Percentiles rank a stretch among this genome's conserved stretches.
Conservation (phyloP, 1,284 basidiomycete species). For the Cutaneotrichosporon cavernicola region DNA sequence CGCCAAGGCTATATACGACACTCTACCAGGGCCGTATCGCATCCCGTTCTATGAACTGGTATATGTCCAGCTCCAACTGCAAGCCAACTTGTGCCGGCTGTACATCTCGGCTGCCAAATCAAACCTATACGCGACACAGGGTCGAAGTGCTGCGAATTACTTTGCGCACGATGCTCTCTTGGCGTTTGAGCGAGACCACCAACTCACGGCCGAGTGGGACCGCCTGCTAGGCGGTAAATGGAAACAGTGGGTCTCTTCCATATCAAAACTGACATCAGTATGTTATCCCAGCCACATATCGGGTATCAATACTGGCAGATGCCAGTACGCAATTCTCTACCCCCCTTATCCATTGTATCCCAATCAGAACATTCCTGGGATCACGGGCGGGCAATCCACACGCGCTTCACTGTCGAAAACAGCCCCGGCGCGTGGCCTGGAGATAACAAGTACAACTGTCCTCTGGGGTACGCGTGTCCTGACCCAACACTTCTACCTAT, state of each 20-base stretch:
- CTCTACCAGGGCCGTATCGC: conserved; percentile 56
- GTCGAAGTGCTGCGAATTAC: conserved; percentile 62
- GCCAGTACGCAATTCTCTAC: conserved; percentile 60
- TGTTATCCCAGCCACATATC: conserved; percentile 63
- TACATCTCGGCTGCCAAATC: conserved; percentile 58
- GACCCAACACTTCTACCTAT: conserved; percentile 57
- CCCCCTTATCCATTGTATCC: conserved; percentile 29
- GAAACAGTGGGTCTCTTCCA: conserved; percentile 31
- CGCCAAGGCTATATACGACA: conserved; percentile 62
- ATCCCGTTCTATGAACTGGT: conserved; percentile 68
- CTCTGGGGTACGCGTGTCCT: conserved; percentile 58
- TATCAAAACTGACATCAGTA: conserved; percentile 49
- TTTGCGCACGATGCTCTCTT: conserved; percentile 60
- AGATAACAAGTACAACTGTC: conserved; percentile 53
- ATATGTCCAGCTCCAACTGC: conserved; percentile 59
- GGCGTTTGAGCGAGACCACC: conserved; percentile 31
- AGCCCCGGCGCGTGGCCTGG: conserved; percentile 55
- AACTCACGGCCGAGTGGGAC: conserved; percentile 58
- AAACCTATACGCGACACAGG: conserved; percentile 65
- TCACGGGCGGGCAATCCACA: conserved; percentile 48
- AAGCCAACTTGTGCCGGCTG: conserved; percentile 59
- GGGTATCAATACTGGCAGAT: conserved; percentile 63
- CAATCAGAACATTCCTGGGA: background rate
- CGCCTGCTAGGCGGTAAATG: conserved; percentile 59
- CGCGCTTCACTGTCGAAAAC: conserved; percentile 64